Percentiles rank a stretch among this genome's conserved stretches.
These are phyloP conservation scores for Alternaria sp. DNA, from an alignment of 2,329 filamentous ascomycete species.

Conservation along the genomic window DNA sequence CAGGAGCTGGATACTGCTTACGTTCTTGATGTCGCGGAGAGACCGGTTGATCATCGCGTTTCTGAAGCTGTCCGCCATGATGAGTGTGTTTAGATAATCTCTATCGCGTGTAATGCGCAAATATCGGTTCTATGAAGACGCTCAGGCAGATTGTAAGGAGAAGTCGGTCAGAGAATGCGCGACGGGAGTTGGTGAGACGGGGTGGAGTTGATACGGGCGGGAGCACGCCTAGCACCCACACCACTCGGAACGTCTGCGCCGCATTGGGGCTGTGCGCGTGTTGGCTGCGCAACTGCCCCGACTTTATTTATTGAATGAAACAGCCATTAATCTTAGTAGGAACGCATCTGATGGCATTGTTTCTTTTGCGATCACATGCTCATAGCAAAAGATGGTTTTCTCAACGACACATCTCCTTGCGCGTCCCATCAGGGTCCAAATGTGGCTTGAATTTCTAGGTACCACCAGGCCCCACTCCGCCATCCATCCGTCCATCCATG, in stretches of 20 bases:
- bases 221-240: slow-evolving; percentile 12
- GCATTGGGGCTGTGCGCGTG: slow-evolving; percentile 27
- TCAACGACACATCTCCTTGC: background rate
- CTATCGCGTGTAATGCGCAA: background rate
- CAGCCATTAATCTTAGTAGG: background rate
- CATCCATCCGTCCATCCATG: background rate
- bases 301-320: background rate
- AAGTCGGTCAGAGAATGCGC: slow-evolving; percentile 4
- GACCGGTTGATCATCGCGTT: slow-evolving; percentile 78
- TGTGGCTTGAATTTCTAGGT: background rate
- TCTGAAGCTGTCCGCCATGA: slow-evolving; percentile 54
- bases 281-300: slow-evolving; percentile 1
- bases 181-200: slow-evolving; percentile 1
- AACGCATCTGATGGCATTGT: background rate
- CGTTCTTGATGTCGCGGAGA: slow-evolving; percentile 85
- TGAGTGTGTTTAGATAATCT: background rate
- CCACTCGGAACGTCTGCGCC: slow-evolving; percentile 21
- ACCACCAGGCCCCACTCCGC: background rate
- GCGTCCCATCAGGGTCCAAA: background rate
- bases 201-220: slow-evolving; percentile 15
- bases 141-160: background rate
- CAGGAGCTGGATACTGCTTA: slow-evolving; percentile 50
- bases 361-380: background rate
- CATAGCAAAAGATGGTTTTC: background rate
- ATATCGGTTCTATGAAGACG: background rate